A percentile compares a stretch with the other conserved stretches of the same genome.
Conservation (phyloP, 2,329 filamentous ascomycete genomes). For the Aspergillus japonicus region DNA sequence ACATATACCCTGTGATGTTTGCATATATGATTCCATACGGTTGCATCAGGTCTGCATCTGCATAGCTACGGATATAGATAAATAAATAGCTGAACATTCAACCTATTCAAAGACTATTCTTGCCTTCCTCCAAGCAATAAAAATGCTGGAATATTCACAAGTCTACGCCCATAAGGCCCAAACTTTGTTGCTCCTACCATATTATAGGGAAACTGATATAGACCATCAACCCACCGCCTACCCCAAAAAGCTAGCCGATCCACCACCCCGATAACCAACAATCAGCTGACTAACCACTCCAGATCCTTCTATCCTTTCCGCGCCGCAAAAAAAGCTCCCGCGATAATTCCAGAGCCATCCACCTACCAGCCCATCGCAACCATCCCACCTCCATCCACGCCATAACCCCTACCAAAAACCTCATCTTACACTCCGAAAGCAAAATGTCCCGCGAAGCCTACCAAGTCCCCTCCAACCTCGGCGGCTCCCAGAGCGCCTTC, state of each 20-base stretch:
- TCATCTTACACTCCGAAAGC: not conserved
- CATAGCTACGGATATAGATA: conserved; percentile 6
- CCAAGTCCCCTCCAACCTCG: conserved; percentile 60
- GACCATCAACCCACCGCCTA: not conserved
- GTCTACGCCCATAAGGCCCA: too few relatives aligned
- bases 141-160: too few relatives aligned
- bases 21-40: conserved; percentile 1
- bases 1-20: conserved; percentile 20
- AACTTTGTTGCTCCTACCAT: too few relatives aligned
- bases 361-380: not conserved
- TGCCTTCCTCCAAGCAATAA: too few relatives aligned
- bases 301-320: not conserved
- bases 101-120: too few relatives aligned
- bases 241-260: not conserved
- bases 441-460: conserved; percentile 71
- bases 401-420: not conserved
- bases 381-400: not conserved
- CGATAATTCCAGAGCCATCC: conserved; percentile 8
- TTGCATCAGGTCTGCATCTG: conserved; percentile 4
- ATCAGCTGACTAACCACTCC: not conserved
- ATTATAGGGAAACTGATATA: too few relatives aligned
- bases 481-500: conserved; percentile 5
- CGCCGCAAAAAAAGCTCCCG: conserved; percentile 1
- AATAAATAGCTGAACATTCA: conserved; percentile 3
- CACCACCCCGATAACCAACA: not conserved